Percentiles rank a stretch among this genome's conserved stretches.
phyloP scores from a whole-genome alignment of 2,329 filamentous ascomycete species.

The Mycogone perniciosa region DNA sequence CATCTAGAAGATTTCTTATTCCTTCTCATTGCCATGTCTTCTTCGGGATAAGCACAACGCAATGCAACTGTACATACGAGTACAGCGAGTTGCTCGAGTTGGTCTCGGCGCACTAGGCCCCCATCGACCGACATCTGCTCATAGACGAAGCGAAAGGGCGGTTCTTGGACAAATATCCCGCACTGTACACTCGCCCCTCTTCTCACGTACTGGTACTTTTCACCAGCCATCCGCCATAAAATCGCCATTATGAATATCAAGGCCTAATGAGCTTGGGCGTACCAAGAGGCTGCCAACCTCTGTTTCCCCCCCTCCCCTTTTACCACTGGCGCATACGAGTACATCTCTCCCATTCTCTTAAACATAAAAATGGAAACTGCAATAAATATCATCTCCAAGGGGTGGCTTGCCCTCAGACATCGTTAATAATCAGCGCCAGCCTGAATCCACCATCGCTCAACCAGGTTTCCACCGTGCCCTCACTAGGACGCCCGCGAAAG shows the following conservation, averaged over 20 bases:
- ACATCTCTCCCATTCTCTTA: no score
- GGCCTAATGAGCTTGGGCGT: slow-evolving; percentile 6
- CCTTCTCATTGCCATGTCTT: not conserved
- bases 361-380: no score
- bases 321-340: no score
- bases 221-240: slow-evolving; percentile 4
- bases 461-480: slow-evolving; percentile 3
- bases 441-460: slow-evolving; percentile 4
- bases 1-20: not conserved
- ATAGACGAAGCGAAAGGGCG: not conserved
- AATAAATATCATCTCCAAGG: not conserved
- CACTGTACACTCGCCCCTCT: slow-evolving; percentile 7
- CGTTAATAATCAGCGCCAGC: slow-evolving; percentile 2
- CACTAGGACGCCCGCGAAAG: slow-evolving; percentile 6
- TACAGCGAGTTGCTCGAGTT: not conserved
- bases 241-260: slow-evolving; percentile 5
- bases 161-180: not conserved
- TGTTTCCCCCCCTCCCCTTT: no score
- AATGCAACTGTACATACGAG: not conserved
- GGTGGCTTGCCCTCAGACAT: not conserved
- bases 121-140: not conserved
- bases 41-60: not conserved
- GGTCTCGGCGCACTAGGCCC: not conserved
- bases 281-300: not conserved
- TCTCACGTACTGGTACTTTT: slow-evolving; percentile 9